phyloP scores from a whole-genome alignment of 768 basidiomycete species.

The Suillus occidentalis region DNA sequence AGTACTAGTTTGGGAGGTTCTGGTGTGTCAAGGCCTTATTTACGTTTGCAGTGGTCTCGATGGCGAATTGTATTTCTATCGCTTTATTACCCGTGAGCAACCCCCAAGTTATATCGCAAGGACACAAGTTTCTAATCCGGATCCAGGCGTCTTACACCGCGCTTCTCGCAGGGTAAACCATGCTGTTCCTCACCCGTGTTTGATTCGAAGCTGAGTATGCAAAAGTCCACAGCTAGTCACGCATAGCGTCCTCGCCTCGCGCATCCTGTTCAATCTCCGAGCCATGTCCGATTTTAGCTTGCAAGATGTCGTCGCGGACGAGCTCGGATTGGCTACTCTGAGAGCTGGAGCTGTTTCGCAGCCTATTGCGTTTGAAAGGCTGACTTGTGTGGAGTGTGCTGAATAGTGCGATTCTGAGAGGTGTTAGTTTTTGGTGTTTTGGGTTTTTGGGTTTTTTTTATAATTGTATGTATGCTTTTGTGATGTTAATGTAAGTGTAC shows the following conservation, averaged over 20 bases:
- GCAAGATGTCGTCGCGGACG: not conserved
- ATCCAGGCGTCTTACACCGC: not conserved
- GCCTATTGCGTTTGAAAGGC: not conserved
- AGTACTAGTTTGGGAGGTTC: not conserved
- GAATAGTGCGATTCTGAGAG: not conserved
- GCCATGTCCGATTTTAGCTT: not conserved
- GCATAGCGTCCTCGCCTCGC: not conserved
- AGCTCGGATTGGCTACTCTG: not conserved
- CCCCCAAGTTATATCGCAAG: not conserved
- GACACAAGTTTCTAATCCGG: not conserved
- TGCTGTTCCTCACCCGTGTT: too few species aligned
- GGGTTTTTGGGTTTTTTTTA: too few species aligned
- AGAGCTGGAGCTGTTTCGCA: not conserved
- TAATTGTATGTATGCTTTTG: not conserved
- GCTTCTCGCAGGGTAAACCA: not conserved
- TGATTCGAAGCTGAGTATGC: not conserved
- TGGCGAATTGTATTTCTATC: not conserved
- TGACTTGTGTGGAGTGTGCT: not conserved
- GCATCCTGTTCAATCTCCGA: constrained; percentile 1
- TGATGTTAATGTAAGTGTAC: not conserved
- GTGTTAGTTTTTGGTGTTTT: not conserved
- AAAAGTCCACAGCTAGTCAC: not conserved
- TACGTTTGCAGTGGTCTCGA: not conserved
- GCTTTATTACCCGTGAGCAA: not conserved
- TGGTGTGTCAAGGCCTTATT: not conserved